Evolutionary conservation across 768 basidiomycete species (phyloP), one percentile per base, ranked within the genome.

Genomic region (Suillus decipiens): DNA sequence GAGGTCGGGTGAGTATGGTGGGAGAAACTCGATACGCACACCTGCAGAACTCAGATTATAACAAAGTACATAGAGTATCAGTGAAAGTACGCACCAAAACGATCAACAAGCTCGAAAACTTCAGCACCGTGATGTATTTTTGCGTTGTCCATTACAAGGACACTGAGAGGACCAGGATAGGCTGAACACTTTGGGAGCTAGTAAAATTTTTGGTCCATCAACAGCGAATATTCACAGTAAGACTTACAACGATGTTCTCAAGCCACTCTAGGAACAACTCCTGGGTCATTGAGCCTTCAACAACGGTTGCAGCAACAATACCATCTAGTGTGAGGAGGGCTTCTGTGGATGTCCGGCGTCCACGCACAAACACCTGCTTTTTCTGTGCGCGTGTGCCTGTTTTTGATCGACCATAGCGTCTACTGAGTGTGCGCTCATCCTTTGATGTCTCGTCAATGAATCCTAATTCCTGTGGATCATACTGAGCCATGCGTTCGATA

Each of bases 101-200:
- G 7, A 8, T 43, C 42, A 45, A 65, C 65, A 48, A 79, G 67
- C 53, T 71, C 71, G 7, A 64, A n/a, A 31, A 78, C 72, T 28
- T 69, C 68, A 22, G 64, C 63, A 43, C 71, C 70, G 31, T 81
- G 78, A 64, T 81, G 78, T 59, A 80, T 80, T 4, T 71, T 63
- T 54, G 76, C 77, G 63, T 80, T 80, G 61, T 79, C 75, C 37
- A 80, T 60, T 2, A 81, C 68, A 48, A 80, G 68, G 4, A 78
- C 71, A 68, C 78, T 80, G 22, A 64, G 59, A n/a, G 68, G 67
- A 24, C 69, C 73, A 0, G 78, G 78, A 64, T 75, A 81, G 33
- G 77, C 77, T 33, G 71, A 76, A 36, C 73, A 61, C 24, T 66
- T 56, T 14, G 71, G 73, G 4, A 71, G 66, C 69, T 70, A 19